Base-by-base conservation (phyloP, 2,329 filamentous ascomycete species). In the Fusarium sp. region DNA sequence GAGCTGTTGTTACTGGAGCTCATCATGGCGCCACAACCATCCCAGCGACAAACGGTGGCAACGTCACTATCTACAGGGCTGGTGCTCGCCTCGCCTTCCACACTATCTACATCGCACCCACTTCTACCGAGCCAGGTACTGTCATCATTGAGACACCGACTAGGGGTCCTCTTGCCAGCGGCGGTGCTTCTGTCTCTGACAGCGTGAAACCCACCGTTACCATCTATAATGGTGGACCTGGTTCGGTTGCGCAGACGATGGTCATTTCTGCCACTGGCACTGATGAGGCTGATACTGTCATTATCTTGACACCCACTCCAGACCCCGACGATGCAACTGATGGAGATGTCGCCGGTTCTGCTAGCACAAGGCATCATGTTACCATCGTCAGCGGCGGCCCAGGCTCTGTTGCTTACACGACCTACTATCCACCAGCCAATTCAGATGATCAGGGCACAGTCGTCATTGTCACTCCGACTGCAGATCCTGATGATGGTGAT, bases 1-100 rank as follows among this genome's bases (percentile, higher is more conserved):
- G 20, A 25, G 32, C 30, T 1, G 52, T n/a, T 11, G 33, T 14
- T 11, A 37, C 52, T 4, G 52, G 30, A 35, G 52, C 7, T 20
- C 52, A 35, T 57, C 32, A 37, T 15, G 52, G 52, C 8, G 35
- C 56, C 30, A 38, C 25, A 20, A 70, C 50, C 6, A 17, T 22
- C 0, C 32, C 30, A 4, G 20, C 71, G 4, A 12, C 22, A 2
- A 22, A 12, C 4, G 47, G 30, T 0, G 35, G 54, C 22, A 73
- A 69, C 0, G 37, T 73, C 6, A 73, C 71, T 1, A 69, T 73
- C n/a, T 73, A 73, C 10, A 73, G 67, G 14, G 7, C 37, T 4
- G 70, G 70, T 0, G 14, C 10, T 1, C 70, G 71, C 0, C 11
- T 27, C 6, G 50, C 45, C 1, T 8, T 68, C n/a, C 54, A 63